Evolutionary conservation across 495 filamentous ascomycete genomes (phyloP).

Genomic region (Neurospora sp.): DNA sequence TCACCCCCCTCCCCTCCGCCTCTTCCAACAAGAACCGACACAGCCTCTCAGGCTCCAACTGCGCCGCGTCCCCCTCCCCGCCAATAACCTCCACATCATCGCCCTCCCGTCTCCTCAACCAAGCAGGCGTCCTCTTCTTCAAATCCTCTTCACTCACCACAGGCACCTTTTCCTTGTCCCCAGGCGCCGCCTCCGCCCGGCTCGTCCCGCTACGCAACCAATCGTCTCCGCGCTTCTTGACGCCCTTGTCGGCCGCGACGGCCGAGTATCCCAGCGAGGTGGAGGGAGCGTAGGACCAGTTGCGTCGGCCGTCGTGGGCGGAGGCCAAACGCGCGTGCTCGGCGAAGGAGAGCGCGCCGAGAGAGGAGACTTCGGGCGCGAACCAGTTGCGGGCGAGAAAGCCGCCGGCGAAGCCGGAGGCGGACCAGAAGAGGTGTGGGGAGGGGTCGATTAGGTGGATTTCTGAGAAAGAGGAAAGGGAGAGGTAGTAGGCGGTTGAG

Average conservation of each 20-base stretch:
- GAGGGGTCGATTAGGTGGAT: conserved; percentile 65
- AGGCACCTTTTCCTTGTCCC: conserved; percentile 7
- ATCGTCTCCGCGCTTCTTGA: conserved; percentile 38
- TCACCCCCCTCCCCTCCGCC: conserved; percentile 49
- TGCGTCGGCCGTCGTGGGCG: conserved; percentile 44
- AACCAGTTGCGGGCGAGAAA: conserved; percentile 74
- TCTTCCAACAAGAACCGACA: conserved; percentile 53
- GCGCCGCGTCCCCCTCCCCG: conserved; percentile 51
- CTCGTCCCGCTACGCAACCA: conserved; percentile 56
- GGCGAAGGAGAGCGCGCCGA: conserved; percentile 59
- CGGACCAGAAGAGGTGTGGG: conserved; percentile 54
- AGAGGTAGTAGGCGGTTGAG: conserved; percentile 70
- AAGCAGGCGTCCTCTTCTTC: conserved; percentile 33
- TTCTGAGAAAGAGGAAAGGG: conserved; percentile 39
- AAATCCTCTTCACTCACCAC: background rate
- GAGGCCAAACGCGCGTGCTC: conserved; percentile 56
- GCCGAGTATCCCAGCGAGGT: conserved; percentile 46
- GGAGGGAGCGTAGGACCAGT: conserved; percentile 61
- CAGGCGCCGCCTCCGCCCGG: conserved; percentile 48
- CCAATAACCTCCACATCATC: conserved; percentile 53
- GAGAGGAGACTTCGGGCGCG: conserved; percentile 35
- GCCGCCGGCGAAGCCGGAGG: conserved; percentile 64
- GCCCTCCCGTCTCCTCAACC: conserved; percentile 46
- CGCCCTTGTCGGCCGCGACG: conserved; percentile 18
- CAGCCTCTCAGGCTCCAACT: conserved; percentile 53